phyloP scores from a whole-genome alignment of 2,329 filamentous ascomycete species.

The Dactylonectria macrodidyma region DNA sequence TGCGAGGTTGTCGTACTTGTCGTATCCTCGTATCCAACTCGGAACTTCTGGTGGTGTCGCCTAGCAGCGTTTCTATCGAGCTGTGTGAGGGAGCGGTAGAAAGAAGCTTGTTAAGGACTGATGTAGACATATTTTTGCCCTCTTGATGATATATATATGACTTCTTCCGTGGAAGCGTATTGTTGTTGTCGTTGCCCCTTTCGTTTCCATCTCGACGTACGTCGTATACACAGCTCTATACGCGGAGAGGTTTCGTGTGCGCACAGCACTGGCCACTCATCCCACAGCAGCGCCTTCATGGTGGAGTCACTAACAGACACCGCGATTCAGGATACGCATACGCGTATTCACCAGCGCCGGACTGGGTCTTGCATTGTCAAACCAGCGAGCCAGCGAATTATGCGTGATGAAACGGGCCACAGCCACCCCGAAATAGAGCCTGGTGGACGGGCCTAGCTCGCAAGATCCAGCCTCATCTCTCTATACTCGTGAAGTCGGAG shows the following conservation, averaged over 20 bases:
- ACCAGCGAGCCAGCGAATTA: constrained; percentile 17
- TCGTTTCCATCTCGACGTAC: constrained; percentile 2
- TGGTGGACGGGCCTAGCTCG: neutral
- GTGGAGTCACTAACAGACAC: constrained; percentile 7
- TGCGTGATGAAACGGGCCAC: neutral
- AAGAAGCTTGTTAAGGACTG: neutral
- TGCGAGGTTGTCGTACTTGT: neutral
- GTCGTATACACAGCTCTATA: neutral
- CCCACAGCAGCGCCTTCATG: neutral
- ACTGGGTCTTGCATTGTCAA: constrained; percentile 2
- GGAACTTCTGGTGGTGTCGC: neutral
- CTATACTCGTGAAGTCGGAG: constrained; percentile 8
- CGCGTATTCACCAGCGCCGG: constrained; percentile 3
- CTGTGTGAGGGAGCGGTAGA: neutral
- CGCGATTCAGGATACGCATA: constrained; percentile 10
- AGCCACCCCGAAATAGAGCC: neutral
- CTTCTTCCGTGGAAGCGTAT: constrained; percentile 1
- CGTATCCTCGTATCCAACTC: neutral
- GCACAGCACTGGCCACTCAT: neutral
- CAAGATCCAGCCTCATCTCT: neutral
- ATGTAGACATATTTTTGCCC: neutral
- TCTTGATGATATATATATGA: constrained; percentile 19
- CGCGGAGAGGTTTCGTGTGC: constrained; percentile 20
- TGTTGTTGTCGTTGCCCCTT: constrained; percentile 11
- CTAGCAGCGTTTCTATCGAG: neutral